phyloP scores from a whole-genome alignment of 208 protist species.

The Leishmania guyanensis region DNA sequence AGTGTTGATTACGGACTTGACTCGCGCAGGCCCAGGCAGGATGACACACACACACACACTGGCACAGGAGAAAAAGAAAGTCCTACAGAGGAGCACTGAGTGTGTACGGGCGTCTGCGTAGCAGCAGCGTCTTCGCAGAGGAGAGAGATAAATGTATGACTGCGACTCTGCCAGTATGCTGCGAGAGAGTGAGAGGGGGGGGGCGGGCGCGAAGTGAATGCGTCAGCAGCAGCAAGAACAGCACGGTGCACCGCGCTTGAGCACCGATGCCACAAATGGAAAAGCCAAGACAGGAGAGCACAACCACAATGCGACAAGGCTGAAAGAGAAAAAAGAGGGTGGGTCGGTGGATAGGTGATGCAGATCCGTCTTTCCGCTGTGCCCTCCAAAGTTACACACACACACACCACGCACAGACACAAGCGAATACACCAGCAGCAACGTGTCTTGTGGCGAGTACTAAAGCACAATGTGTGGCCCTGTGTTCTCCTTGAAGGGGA shows the following conservation, averaged over 20 bases:
- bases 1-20: no score
- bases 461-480: background rate
- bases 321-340: background rate
- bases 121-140: background rate
- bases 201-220: background rate
- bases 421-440: background rate
- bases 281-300: no score
- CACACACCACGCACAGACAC: background rate
- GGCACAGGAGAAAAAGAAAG: constrained; percentile 6
- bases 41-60: constrained; percentile 12
- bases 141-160: background rate
- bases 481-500: background rate
- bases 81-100: background rate
- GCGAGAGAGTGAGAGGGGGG: background rate
- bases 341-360: background rate
- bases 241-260: no score
- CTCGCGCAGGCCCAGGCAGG: background rate
- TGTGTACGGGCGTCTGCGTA: background rate
- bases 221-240: background rate
- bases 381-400: background rate
- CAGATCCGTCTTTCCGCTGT: background rate
- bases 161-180: background rate
- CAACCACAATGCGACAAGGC: background rate
- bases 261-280: no score
- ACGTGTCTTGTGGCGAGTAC: background rate